These are phyloP conservation scores for Ganoderma meredithae DNA, from an alignment of 1,284 basidiomycete species.

Conservation along the genomic window DNA sequence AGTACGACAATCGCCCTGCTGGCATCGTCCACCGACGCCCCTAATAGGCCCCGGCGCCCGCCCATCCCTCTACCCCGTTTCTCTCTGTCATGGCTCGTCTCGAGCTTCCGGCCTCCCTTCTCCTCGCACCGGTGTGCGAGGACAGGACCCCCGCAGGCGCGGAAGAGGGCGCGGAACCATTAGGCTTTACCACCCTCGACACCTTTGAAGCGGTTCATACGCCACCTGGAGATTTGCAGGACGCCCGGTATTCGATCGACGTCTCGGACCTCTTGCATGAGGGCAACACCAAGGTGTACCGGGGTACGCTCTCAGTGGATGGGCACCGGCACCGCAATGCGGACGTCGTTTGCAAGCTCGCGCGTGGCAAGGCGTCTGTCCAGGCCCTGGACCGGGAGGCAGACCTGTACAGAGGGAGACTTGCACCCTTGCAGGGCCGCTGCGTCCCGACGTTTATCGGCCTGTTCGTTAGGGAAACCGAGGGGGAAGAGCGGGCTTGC, in stretches of 20 bases:
- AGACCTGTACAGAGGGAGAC: conserved; percentile 15
- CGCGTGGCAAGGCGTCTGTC: background rate
- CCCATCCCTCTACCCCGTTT: background rate
- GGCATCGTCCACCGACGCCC: background rate
- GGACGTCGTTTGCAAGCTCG: conserved; percentile 25
- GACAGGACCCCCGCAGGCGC: conserved; percentile 3
- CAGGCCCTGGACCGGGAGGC: conserved; percentile 19
- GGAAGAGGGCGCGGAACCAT: conserved; percentile 1
- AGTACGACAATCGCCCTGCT: background rate
- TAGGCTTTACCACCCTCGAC: conserved; percentile 18
- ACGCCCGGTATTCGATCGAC: conserved; percentile 18
- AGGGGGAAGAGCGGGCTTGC: conserved; percentile 15
- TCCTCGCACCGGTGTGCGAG: conserved; percentile 16
- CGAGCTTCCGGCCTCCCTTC: conserved; percentile 14
- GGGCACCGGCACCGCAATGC: conserved; percentile 3
- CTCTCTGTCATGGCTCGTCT: conserved; percentile 5
- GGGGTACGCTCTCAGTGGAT: conserved; percentile 17
- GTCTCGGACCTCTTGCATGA: conserved; percentile 13
- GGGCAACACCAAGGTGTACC: conserved; percentile 8
- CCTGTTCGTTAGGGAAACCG: conserved; percentile 19
- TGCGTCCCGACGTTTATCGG: conserved; percentile 19
- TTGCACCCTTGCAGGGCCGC: conserved; percentile 15
- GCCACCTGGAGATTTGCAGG: conserved; percentile 6
- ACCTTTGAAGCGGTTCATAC: conserved; percentile 15
- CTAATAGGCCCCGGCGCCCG: background rate